Evolutionary conservation across 2,329 filamentous ascomycete genomes (phyloP).

Genomic region (Fusarium neocosmosporiellum): DNA sequence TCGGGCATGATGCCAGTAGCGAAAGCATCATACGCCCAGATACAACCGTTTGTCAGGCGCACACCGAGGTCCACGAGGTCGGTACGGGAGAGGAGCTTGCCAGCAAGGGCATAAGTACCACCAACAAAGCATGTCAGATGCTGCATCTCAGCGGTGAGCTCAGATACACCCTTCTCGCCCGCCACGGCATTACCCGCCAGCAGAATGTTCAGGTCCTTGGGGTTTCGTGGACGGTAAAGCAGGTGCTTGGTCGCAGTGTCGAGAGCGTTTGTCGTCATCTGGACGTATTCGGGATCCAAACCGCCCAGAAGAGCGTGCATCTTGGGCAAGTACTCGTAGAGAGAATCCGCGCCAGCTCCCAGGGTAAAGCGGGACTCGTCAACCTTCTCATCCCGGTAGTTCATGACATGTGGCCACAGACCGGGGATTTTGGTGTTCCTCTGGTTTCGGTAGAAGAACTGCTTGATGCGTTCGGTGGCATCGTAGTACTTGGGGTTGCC

Average conservation of each 20-base stretch:
- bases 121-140: conserved; percentile 79
- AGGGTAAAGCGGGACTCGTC: conserved; percentile 55
- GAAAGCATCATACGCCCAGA: conserved; percentile 64
- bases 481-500: conserved; percentile 80
- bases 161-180: conserved; percentile 40
- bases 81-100: conserved; percentile 65
- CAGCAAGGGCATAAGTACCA: conserved; percentile 76
- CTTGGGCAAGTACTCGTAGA: conserved; percentile 72
- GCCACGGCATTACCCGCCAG: conserved; percentile 60
- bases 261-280: conserved; percentile 73
- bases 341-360: conserved; percentile 59
- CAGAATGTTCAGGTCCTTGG: conserved; percentile 68
- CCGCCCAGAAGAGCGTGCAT: conserved; percentile 74
- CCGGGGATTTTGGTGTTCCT: conserved; percentile 75
- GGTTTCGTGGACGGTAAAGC: conserved; percentile 76
- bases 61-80: conserved; percentile 61
- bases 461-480: conserved; percentile 78
- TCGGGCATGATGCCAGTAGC: conserved; percentile 67
- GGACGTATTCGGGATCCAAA: conserved; percentile 68
- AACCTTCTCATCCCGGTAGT: conserved; percentile 66
- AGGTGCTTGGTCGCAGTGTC: conserved; percentile 70
- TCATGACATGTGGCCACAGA: conserved; percentile 75
- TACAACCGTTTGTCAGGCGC: conserved; percentile 63
- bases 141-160: conserved; percentile 54
- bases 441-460: conserved; percentile 73